phyloP scores from a whole-genome alignment of 208 protist genomes.

The Wallacemonas sp. region DNA sequence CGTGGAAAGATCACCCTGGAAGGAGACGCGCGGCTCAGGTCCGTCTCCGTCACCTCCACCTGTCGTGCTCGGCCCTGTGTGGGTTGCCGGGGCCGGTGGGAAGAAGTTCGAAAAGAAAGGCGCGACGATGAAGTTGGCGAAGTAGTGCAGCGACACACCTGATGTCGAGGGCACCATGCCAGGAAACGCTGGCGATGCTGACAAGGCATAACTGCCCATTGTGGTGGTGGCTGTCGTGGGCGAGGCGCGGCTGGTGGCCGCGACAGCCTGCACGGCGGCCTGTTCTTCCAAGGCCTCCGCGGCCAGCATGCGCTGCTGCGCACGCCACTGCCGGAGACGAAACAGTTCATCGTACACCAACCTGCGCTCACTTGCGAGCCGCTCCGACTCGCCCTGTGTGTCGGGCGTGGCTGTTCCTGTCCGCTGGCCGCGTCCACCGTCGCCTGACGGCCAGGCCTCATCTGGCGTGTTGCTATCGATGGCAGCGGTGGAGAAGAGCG shows the following conservation, averaged over 20 bases:
- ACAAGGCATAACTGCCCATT: background rate
- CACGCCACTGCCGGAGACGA: constrained; percentile 23
- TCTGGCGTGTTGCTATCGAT: background rate
- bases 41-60: too few species aligned
- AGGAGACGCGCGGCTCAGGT: background rate
- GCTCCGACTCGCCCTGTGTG: background rate
- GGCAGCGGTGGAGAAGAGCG: constrained; percentile 6
- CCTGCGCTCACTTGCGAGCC: background rate
- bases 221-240: background rate
- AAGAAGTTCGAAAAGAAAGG: constrained; percentile 50
- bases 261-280: background rate
- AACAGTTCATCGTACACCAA: constrained; percentile 18
- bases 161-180: constrained; percentile 17
- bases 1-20: background rate
- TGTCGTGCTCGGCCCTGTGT: too few species aligned
- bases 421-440: background rate
- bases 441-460: background rate
- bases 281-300: constrained; percentile 3
- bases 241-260: background rate
- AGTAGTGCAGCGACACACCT: constrained; percentile 50
- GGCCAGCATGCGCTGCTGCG: constrained; percentile 14
- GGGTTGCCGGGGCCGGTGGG: constrained; percentile 13
- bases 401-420: background rate
- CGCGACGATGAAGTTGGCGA: constrained; percentile 55
- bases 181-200: background rate